Evolutionary conservation across 2,329 filamentous ascomycete species (phyloP).

Genomic region (Hirsutella thompsonii): DNA sequence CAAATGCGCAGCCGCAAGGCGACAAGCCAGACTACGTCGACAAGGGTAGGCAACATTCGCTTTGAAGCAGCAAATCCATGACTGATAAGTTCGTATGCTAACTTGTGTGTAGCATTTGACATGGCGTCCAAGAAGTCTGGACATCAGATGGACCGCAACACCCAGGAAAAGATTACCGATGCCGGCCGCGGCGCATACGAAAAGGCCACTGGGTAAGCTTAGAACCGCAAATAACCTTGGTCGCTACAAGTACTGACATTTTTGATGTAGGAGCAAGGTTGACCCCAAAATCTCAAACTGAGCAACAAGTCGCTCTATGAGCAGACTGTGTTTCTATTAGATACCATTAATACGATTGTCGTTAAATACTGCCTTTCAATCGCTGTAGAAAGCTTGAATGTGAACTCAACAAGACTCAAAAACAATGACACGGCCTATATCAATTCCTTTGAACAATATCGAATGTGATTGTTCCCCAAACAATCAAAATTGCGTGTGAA

Average conservation of each 20-base stretch:
- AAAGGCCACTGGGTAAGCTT: slow-evolving; percentile 22
- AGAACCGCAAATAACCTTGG: no score
- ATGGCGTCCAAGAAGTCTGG: slow-evolving; percentile 20
- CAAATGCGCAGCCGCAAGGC: slow-evolving; percentile 4
- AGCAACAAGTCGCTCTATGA: background rate
- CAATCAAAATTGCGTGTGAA: no score
- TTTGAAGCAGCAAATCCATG: background rate
- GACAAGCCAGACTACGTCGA: slow-evolving; percentile 21
- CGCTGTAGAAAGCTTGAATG: no score
- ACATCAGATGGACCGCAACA: slow-evolving; percentile 17
- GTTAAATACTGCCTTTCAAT: no score
- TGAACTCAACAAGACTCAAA: no score
- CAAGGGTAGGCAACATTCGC: slow-evolving; percentile 22
- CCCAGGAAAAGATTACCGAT: slow-evolving; percentile 26
- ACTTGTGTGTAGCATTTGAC: slow-evolving; percentile 13
- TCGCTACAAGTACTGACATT: background rate
- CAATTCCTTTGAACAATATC: no score
- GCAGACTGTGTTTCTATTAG: background rate
- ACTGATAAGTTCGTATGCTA: background rate
- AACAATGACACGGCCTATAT: no score
- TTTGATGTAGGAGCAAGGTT: slow-evolving; percentile 12
- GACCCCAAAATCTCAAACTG: slow-evolving; percentile 23
- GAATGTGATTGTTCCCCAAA: no score
- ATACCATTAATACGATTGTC: slow-evolving; percentile 2
- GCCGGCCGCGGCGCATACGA: slow-evolving; percentile 20